Evolutionary conservation across 2,329 filamentous ascomycete species (phyloP).

Genomic region (Phoma sp.): DNA sequence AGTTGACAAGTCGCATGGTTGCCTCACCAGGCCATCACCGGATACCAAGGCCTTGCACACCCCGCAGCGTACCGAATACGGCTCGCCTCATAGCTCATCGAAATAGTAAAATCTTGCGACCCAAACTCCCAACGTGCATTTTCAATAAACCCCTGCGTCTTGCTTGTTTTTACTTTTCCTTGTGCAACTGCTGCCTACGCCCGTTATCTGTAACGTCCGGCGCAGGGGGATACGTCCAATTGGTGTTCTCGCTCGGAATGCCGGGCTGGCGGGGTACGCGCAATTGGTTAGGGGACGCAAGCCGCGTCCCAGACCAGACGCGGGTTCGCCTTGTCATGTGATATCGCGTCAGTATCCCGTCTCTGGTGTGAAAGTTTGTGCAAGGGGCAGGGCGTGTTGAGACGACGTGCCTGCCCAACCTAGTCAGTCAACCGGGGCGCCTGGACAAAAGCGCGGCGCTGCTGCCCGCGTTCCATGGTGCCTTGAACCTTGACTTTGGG

Average conservation of each 20-base stretch:
- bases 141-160: constrained; percentile 15
- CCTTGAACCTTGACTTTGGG: neutral
- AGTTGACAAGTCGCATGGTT: no score
- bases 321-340: constrained; percentile 41
- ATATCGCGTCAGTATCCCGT: constrained; percentile 33
- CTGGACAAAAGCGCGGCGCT: no score
- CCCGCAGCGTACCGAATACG: neutral
- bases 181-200: constrained; percentile 3
- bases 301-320: constrained; percentile 11
- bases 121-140: constrained; percentile 9
- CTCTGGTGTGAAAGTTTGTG: constrained; percentile 1
- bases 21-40: neutral
- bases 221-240: neutral
- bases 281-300: neutral
- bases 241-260: neutral
- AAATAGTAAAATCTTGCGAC: constrained; percentile 5
- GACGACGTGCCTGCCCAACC: neutral
- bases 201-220: constrained; percentile 13
- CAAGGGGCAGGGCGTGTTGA: neutral
- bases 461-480: neutral
- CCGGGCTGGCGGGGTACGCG: neutral
- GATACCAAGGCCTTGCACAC: neutral
- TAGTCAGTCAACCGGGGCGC: no score
- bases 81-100: neutral
- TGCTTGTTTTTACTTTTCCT: constrained; percentile 3